Conservation (phyloP, 2,329 filamentous ascomycete species). For the Trichoderma aggressivum region DNA sequence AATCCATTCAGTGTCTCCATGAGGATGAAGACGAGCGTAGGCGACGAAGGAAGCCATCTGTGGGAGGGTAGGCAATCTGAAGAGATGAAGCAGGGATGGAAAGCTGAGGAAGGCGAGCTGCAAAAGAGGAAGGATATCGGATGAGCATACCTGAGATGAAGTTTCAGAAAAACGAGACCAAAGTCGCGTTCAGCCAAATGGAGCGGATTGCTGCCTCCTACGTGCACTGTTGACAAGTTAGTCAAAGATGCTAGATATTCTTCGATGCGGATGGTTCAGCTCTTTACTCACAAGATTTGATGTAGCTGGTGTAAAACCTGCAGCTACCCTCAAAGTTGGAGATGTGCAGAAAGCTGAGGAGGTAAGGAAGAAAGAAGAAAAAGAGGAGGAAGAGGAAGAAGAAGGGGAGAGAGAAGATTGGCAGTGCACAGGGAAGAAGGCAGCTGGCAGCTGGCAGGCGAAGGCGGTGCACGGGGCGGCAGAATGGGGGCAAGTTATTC, state of each 20-base stretch:
- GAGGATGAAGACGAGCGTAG: too few species aligned
- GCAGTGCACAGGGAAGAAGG: not conserved
- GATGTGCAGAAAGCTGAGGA: not conserved
- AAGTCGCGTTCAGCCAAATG: not conserved
- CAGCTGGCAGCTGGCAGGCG: not conserved
- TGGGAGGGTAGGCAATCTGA: not conserved
- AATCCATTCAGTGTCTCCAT: not conserved
- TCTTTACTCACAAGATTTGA: not conserved
- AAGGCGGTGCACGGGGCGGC: conserved; percentile 9
- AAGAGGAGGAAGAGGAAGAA: not conserved
- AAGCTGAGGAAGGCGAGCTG: not conserved
- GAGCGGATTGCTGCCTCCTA: not conserved
- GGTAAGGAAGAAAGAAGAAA: not conserved
- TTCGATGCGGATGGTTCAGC: not conserved
- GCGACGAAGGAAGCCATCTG: not conserved
- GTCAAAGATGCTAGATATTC: too few species aligned
- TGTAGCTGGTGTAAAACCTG: not conserved
- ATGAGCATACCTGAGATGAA: not conserved
- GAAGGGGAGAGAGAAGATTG: not conserved
- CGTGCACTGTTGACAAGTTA: not conserved
- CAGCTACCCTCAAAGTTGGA: not conserved
- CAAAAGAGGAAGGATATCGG: not conserved
- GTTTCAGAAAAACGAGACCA: not conserved
- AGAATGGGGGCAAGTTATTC: conserved; percentile 16
- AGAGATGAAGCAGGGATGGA: not conserved